A percentile compares a stretch with the other conserved stretches of the same genome.
Evolutionary conservation across 2,329 filamentous ascomycete genomes (phyloP).

Genomic region (Talaromyces sp.): DNA sequence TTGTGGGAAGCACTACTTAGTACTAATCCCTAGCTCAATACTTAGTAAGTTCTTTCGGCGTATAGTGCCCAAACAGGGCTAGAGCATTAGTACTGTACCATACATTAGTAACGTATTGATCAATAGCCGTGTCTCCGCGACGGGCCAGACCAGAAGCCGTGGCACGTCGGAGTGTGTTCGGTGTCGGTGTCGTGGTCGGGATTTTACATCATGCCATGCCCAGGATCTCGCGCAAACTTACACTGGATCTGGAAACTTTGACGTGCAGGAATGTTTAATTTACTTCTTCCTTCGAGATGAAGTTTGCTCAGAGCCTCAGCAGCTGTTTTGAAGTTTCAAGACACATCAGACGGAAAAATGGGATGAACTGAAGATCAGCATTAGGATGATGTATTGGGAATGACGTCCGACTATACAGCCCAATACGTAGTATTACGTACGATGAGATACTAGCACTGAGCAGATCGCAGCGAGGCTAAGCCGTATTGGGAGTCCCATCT

Average conservation of each 20-base stretch:
- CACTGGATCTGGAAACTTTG: no score
- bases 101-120: neutral
- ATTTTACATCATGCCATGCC: neutral
- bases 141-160: no score
- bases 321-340: no score
- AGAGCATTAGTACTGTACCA: neutral
- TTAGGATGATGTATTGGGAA: neutral
- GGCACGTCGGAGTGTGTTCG: no score
- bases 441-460: neutral
- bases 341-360: neutral
- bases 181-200: neutral
- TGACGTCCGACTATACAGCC: neutral
- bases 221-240: neutral
- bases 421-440: no score
- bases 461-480: neutral
- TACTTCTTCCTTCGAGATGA: no score
- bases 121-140: neutral
- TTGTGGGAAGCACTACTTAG: no score
- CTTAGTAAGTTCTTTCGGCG: neutral
- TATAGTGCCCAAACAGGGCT: neutral
- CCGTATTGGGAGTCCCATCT: neutral
- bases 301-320: no score
- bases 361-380: conserved; percentile 1
- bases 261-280: no score
- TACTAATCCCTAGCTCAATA: no score